Base-by-base conservation (phyloP, 2,329 filamentous ascomycete genomes). In the Talaromyces sp. region DNA sequence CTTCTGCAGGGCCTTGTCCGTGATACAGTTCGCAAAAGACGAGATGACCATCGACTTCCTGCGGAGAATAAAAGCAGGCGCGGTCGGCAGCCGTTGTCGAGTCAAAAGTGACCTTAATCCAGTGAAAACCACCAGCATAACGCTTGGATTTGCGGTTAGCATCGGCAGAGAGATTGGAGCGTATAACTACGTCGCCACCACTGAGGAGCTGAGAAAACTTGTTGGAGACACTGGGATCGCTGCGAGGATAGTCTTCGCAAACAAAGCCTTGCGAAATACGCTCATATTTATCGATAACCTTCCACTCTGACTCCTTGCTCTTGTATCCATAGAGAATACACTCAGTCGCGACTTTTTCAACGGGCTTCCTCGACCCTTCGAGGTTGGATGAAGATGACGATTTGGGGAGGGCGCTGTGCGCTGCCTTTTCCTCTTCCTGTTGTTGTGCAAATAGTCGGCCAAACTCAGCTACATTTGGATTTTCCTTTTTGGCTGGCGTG, bases 181-280 rank as follows among this genome's bases (percentile, higher is more conserved):
- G 85, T 54, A 88, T 86, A 9, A 89, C 84, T 10, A 89, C 86
- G 56, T 89, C 85, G 67, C 91, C 88, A 64, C 89, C 84, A 63
- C 90, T 84, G 66, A 93, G 86, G 1, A 87, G 84, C 70, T 90
- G 77, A n/a, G 78, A 89, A 78, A 89, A 93, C 61, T 89, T 83
- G 60, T 83, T 81, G 70, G 85, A 84, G 64, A 87, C 83, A 59
- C 86, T 81, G 2, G 90, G 89, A n/a, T 93, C 89, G 64, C 90
- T 87, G 64, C 93, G 87, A 9, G 92, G 86, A 75, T 98, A 98
- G 76, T 97, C 93, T 77, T 98, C 93, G 75, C 93, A 93, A 71
- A 97, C 91, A 64, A 86, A 79, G 27, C 93, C 93, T 32, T 78
- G 76, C 7, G 90, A 93, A 49, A 96, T 86, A 62, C 88, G 85